Evolutionary conservation across 164 flowering plant genomes (phyloP).

Genomic region (Cinnamomum chago): DNA sequence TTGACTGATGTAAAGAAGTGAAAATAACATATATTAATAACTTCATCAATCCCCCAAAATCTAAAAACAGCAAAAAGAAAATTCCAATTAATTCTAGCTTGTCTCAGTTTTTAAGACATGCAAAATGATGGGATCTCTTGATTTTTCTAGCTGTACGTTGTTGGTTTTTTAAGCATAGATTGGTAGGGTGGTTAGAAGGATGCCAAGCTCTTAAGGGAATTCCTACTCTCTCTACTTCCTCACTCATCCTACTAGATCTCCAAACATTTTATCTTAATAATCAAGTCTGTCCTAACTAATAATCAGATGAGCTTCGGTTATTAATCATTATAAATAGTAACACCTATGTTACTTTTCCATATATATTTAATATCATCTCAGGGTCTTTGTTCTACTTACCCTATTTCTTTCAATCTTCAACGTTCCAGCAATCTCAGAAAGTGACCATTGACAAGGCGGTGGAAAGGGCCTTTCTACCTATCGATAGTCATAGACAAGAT

Average conservation of each 20-base stretch:
- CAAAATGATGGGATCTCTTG: background rate
- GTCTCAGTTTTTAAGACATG: background rate
- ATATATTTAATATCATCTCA: background rate
- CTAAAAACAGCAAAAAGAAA: too few relatives aligned
- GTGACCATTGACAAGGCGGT: background rate
- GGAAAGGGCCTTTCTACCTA: constrained; percentile 4
- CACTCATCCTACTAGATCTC: background rate
- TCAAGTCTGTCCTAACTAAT: background rate
- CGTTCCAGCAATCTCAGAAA: background rate
- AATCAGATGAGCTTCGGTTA: too few relatives aligned
- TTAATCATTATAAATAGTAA: background rate
- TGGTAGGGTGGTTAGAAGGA: background rate
- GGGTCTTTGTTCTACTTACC: background rate
- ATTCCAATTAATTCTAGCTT: background rate
- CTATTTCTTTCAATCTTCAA: background rate
- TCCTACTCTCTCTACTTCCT: constrained; percentile 1
- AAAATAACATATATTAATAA: too few relatives aligned
- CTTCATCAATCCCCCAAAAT: too few relatives aligned
- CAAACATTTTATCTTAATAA: background rate
- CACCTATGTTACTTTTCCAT: background rate
- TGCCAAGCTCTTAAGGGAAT: constrained; percentile 6
- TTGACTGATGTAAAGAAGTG: too few relatives aligned
- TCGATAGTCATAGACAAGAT: background rate
- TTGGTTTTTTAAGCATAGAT: background rate
- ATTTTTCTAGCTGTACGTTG: background rate